Percentiles rank a stretch among this genome's conserved stretches.
Conservation (phyloP, 2,329 filamentous ascomycete genomes). For the Dendrostoma leiphaemia region DNA sequence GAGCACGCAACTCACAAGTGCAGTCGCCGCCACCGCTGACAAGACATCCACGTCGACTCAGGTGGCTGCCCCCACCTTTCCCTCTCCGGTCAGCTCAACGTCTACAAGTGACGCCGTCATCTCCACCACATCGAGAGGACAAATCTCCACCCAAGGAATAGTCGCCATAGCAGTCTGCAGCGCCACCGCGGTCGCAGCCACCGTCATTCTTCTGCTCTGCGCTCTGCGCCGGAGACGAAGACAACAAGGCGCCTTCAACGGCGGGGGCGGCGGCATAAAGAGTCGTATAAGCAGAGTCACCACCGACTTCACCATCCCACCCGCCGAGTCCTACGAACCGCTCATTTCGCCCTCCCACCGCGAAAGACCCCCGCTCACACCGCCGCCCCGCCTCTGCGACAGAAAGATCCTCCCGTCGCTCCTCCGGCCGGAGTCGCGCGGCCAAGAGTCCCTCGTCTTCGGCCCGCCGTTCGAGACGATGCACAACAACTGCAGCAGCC, state of each 20-base stretch:
- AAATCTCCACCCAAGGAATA: constrained; percentile 39
- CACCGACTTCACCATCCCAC: constrained; percentile 23
- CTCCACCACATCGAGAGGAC: neutral
- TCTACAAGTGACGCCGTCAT: neutral
- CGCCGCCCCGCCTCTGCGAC: constrained; percentile 47
- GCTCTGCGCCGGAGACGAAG: constrained; percentile 33
- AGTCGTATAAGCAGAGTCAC: constrained; percentile 21
- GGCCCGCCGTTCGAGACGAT: constrained; percentile 7
- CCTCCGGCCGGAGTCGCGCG: constrained; percentile 21
- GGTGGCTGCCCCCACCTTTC: neutral
- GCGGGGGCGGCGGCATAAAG: constrained; percentile 6
- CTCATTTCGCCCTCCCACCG: constrained; percentile 37
- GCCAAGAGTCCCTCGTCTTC: constrained; percentile 16
- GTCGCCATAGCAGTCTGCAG: constrained; percentile 44
- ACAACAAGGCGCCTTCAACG: constrained; percentile 15
- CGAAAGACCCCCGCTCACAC: constrained; percentile 32
- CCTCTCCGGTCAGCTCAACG: neutral
- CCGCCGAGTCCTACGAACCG: constrained; percentile 35
- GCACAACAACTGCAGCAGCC: constrained; percentile 12
- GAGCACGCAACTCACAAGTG: neutral
- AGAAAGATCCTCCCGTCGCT: constrained; percentile 41
- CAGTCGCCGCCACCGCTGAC: too few relatives aligned
- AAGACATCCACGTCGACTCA: neutral
- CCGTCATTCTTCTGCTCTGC: constrained; percentile 36
- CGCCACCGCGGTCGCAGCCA: constrained; percentile 34